phyloP scores from a whole-genome alignment of 108 stramenopile species.

The Discostella pseudostelligera region DNA sequence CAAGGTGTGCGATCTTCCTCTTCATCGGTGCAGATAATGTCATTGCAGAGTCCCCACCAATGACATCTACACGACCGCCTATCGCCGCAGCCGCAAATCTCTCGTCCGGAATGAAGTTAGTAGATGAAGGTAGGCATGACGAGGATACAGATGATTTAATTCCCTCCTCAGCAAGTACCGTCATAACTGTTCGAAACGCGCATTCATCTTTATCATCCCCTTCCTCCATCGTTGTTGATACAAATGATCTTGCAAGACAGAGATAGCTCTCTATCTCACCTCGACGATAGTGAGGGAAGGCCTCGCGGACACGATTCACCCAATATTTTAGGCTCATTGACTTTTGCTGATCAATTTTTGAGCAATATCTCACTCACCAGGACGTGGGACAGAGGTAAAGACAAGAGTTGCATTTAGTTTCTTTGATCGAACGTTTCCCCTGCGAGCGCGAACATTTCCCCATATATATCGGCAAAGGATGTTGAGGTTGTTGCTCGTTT shows the following conservation, averaged over 20 bases:
- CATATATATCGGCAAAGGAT: too few species aligned
- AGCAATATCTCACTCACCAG: too few species aligned
- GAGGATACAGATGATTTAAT: neutral
- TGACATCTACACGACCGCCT: conserved; percentile 16
- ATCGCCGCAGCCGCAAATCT: conserved; percentile 27
- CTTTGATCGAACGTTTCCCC: too few species aligned
- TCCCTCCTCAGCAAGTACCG: conserved; percentile 32
- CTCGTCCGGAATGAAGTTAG: conserved; percentile 11
- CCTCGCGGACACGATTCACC: conserved; percentile 29
- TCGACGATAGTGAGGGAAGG: conserved; percentile 33
- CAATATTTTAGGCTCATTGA: conserved; percentile 8
- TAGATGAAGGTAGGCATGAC: too few species aligned
- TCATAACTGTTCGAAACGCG: conserved; percentile 26
- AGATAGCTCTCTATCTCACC: conserved; percentile 15
- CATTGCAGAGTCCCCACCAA: conserved; percentile 8
- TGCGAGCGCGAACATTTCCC: too few species aligned
- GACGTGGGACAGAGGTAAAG: too few species aligned
- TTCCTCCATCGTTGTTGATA: neutral
- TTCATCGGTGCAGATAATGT: neutral
- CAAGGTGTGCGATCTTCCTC: conserved; percentile 43
- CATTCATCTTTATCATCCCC: conserved; percentile 10
- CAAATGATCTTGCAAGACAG: conserved; percentile 11
- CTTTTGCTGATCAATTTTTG: too few species aligned
- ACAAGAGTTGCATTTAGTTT: too few species aligned
- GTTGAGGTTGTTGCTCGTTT: too few species aligned